Evolutionary conservation across 208 protist genomes (phyloP).

Genomic region (Zelonia costaricensis): DNA sequence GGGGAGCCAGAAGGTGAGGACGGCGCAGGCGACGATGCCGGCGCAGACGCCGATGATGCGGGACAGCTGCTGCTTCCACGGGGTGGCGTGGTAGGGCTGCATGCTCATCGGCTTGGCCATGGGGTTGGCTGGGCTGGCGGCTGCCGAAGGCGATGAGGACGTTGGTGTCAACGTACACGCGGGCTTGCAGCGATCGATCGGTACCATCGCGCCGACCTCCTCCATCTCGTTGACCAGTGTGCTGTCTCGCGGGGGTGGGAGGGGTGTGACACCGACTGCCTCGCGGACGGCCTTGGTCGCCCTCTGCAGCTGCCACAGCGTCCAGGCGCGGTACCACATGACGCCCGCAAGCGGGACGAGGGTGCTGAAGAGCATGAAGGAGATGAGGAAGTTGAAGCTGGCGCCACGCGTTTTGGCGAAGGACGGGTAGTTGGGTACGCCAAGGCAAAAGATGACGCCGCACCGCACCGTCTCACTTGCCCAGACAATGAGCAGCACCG

Average conservation of each 20-base stretch:
- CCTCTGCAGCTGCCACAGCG: slow-evolving; percentile 3
- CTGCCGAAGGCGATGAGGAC: no score
- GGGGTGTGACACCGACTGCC: no score
- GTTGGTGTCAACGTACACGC: no score
- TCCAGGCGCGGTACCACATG: slow-evolving; percentile 10
- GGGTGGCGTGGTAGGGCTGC: background rate
- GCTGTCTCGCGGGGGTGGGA: no score
- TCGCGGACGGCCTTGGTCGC: no score
- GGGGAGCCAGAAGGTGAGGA: slow-evolving; percentile 53
- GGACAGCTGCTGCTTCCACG: slow-evolving; percentile 10
- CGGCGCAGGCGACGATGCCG: slow-evolving; percentile 25
- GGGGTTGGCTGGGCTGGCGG: no score
- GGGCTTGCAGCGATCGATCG: no score
- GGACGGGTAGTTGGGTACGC: slow-evolving; percentile 7
- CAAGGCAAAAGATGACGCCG: slow-evolving; percentile 35
- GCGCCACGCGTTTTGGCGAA: slow-evolving; percentile 11
- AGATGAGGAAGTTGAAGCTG: slow-evolving; percentile 22
- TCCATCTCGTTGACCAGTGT: no score
- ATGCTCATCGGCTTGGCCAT: slow-evolving; percentile 3
- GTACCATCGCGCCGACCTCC: no score
- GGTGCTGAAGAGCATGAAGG: slow-evolving; percentile 22
- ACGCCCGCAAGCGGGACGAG: slow-evolving; percentile 31
- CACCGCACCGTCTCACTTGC: slow-evolving; percentile 28
- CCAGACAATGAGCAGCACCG: background rate
- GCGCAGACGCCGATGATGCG: slow-evolving; percentile 17